These are phyloP conservation scores for Candida odintsovae DNA, from an alignment of 805 yeast species.

Conservation along the genomic window DNA sequence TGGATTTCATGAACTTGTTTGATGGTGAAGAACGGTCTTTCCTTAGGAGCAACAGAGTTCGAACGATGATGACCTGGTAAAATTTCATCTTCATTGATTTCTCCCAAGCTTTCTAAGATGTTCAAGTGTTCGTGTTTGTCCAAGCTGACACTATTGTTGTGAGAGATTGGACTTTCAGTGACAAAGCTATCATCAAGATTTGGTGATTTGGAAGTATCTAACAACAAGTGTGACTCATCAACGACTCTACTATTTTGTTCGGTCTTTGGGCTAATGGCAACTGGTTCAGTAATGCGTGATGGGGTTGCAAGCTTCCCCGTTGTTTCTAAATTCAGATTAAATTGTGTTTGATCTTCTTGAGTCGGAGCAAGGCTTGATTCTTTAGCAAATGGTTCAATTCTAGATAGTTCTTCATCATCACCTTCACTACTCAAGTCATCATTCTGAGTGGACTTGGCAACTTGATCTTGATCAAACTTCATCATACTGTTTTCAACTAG, in stretches of 20 bases:
- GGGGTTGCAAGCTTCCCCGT: conserved; percentile 17
- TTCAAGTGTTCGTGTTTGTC: conserved; percentile 8
- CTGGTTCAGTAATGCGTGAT: conserved; percentile 26
- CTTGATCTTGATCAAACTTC: neutral
- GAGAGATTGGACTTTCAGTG: conserved; percentile 16
- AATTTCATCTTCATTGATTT: conserved; percentile 5
- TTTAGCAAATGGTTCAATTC: conserved; percentile 16
- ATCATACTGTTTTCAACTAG: neutral
- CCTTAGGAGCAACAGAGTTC: conserved; percentile 12
- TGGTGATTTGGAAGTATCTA: conserved; percentile 19
- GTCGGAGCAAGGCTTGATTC: conserved; percentile 6
- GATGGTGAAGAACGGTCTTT: conserved; percentile 24
- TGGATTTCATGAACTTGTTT: conserved; percentile 24
- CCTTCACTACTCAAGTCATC: conserved; percentile 19
- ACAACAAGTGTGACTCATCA: conserved; percentile 13
- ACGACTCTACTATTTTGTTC: conserved; percentile 23
- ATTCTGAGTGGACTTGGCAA: neutral
- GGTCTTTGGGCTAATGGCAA: conserved; percentile 25
- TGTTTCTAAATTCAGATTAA: neutral
- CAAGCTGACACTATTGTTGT: conserved; percentile 4
- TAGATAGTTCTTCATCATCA: conserved; percentile 24
- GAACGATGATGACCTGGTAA: conserved; percentile 6
- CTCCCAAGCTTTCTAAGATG: conserved; percentile 5
- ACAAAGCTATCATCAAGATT: conserved; percentile 14
- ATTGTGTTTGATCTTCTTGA: conserved; percentile 4